Conservation (phyloP, 2,329 filamentous ascomycete species). For the Bertia moriformis region DNA sequence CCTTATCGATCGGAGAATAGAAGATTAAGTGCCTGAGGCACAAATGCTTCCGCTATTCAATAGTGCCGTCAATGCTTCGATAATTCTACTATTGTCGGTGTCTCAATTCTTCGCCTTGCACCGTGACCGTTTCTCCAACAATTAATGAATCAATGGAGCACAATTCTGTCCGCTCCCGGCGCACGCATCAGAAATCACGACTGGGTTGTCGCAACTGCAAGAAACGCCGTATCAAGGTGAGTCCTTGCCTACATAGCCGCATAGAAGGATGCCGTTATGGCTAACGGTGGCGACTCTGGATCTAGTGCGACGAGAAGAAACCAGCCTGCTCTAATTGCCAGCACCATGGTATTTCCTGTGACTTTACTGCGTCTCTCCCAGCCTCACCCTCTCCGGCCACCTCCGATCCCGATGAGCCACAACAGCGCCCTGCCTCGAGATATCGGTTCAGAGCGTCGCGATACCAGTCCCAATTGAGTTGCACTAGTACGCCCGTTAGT, state of each 20-base stretch:
- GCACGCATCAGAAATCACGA: conserved; percentile 16
- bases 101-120: too few relatives aligned
- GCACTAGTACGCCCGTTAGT: too few relatives aligned
- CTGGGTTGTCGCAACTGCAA: conserved; percentile 17
- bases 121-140: too few relatives aligned
- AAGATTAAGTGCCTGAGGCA: too few relatives aligned
- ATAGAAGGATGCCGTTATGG: background rate
- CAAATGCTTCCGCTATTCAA: too few relatives aligned
- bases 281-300: background rate
- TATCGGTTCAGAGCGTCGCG: background rate
- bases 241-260: conserved; percentile 3
- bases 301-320: conserved; percentile 17
- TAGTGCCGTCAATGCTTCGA: too few relatives aligned
- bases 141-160: too few relatives aligned
- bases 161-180: too few relatives aligned
- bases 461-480: too few relatives aligned
- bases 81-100: too few relatives aligned
- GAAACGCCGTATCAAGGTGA: conserved; percentile 16
- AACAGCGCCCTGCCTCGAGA: background rate
- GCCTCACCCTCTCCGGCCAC: conserved; percentile 3
- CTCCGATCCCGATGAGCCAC: background rate
- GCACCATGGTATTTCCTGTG: conserved; percentile 12
- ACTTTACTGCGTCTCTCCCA: conserved; percentile 7
- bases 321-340: conserved; percentile 13
- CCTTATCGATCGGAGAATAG: too few relatives aligned